Evolutionary conservation across 768 basidiomycete species (phyloP), one percentile per base, ranked within the genome.

Genomic region (Xerocomellus amylosporus): DNA sequence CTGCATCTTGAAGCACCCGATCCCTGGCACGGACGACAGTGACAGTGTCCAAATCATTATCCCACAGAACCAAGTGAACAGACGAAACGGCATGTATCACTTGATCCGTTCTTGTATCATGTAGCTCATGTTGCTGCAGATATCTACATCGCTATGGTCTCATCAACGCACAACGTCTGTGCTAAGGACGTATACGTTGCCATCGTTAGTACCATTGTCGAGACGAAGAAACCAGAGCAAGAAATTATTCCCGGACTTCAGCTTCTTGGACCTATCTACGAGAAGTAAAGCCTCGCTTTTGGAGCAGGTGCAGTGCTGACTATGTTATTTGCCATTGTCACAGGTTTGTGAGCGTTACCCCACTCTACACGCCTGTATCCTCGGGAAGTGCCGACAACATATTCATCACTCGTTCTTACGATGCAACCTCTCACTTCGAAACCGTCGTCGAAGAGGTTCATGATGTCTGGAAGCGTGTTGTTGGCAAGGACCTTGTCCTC

Each of bases 341-440:
- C 60, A 98, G 95, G 71, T 99, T 98, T 73, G 83, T 98, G 54
- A 86, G 87, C 38, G 86, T 98, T 60, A 84, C 86, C 15, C 86
- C 94, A 20, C 71, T 97, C 44, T 98, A 94, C 77, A 88, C 87
- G 26, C 94, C 97, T 8, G 93, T 94, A 4, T 79, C 89, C 43
- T 73, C 82, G 39, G 97, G 97, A 53, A 68, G 81, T 57, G 74
- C 77, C 42, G 95, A 99, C 77, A 90, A 93, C 70, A 91, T 99
- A 70, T 99, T 90, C 79, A 86, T 99, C 75, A 99, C 97, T 51
- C 88, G 88, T 51, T 97, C 94, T 15, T 99, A 98, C 74, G 97
- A 99, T 69, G 96, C 97, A 8, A 98, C 97, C 12, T 94, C 92
- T 28, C 97, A 99, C 76, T 98, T 99, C 71, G 97, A 99, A 79